A percentile compares a stretch with the other conserved stretches of the same genome.
Conservation (phyloP, 345 rosid species). For the Sisymbrium irio region DNA sequence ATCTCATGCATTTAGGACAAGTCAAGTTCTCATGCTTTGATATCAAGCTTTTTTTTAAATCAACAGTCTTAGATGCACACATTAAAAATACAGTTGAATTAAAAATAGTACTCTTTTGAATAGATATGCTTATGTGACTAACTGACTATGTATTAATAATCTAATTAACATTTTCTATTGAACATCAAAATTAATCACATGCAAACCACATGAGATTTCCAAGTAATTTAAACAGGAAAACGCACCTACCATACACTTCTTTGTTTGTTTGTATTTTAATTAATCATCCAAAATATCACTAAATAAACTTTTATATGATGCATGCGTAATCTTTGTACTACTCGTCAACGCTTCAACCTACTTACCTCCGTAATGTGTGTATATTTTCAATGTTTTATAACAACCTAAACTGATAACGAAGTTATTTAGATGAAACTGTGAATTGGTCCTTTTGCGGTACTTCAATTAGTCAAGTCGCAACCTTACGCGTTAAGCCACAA, state of each 20-base stretch:
- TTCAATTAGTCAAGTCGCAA: constrained; percentile 5
- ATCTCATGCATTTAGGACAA: neutral
- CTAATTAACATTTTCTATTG: neutral
- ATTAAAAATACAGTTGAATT: neutral
- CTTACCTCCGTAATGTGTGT: neutral
- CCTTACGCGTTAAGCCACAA: constrained; percentile 20
- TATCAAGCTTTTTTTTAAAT: neutral
- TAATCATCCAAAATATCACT: neutral
- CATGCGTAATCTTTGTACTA: neutral
- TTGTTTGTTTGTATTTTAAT: neutral
- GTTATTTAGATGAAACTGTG: constrained; percentile 24
- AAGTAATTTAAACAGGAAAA: constrained; percentile 2
- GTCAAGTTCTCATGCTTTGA: constrained; percentile 29
- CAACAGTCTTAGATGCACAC: constrained; percentile 9
- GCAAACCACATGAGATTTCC: neutral
- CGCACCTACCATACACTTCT: neutral
- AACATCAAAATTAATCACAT: neutral
- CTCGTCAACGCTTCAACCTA: constrained; percentile 5
- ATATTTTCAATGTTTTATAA: neutral
- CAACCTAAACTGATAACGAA: neutral
- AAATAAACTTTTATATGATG: neutral
- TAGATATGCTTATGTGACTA: constrained; percentile 9
- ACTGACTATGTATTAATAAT: constrained; percentile 2
- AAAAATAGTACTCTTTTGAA: neutral
- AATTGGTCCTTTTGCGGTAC: constrained; percentile 10